Conservation (phyloP, 129 eudicot genomes). For the Sambucus nigra region DNA sequence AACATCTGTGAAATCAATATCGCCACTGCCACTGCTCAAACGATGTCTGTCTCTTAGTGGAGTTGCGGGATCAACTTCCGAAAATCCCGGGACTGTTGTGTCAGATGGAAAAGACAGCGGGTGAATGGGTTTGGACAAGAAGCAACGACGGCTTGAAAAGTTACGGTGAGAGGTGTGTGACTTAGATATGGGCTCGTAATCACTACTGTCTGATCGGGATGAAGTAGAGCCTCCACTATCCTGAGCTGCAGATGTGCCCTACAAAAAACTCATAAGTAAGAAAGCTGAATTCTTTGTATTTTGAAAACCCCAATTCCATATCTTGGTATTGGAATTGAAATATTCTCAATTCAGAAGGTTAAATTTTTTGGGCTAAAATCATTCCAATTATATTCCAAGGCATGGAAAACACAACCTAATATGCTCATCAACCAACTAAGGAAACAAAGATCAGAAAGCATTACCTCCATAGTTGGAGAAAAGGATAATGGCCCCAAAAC, state of each 20-base stretch:
- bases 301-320: too few species aligned
- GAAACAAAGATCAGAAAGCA: slow-evolving; percentile 1
- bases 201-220: slow-evolving; percentile 83
- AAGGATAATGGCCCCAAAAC: slow-evolving; percentile 50
- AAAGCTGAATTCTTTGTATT: background rate
- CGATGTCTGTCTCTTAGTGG: slow-evolving; percentile 41
- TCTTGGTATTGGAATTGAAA: too few species aligned
- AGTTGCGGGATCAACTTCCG: slow-evolving; percentile 31
- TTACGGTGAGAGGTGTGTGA: slow-evolving; percentile 55
- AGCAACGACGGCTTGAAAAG: slow-evolving; percentile 54
- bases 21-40: slow-evolving; percentile 49
- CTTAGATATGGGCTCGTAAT: slow-evolving; percentile 51
- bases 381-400: too few species aligned
- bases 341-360: too few species aligned
- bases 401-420: too few species aligned
- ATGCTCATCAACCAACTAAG: background rate
- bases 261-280: slow-evolving; percentile 9
- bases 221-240: slow-evolving; percentile 68
- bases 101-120: slow-evolving; percentile 57
- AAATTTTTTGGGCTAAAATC: too few species aligned
- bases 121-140: slow-evolving; percentile 87
- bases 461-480: slow-evolving; percentile 74
- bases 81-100: slow-evolving; percentile 15
- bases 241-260: slow-evolving; percentile 55
- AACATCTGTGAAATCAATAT: slow-evolving; percentile 46